Percentiles rank a stretch among this genome's conserved stretches.
phyloP scores from a whole-genome alignment of 371 early-diverging fungal species.

The Mortierella polycephala region DNA sequence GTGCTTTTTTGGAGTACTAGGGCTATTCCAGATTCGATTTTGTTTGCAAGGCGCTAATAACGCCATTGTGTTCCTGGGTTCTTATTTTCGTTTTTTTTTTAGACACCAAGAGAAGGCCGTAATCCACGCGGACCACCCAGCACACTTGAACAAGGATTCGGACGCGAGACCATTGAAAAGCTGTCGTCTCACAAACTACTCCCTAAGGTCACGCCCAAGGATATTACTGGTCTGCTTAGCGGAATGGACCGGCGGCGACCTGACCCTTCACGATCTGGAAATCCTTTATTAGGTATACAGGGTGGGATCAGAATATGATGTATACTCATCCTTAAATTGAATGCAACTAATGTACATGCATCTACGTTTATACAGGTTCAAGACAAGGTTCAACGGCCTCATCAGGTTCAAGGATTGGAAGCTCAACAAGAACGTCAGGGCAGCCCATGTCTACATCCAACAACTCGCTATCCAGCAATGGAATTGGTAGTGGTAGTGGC shows the following conservation, averaged over 20 bases:
- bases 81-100: neutral
- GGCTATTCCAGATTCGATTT: too few species aligned
- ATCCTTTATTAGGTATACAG: slow-evolving; percentile 13
- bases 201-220: slow-evolving; percentile 50
- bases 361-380: slow-evolving; percentile 17
- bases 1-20: too few species aligned
- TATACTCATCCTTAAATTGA: neutral
- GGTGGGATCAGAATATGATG: neutral
- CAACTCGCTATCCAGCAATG: slow-evolving; percentile 8
- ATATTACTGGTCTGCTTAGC: slow-evolving; percentile 46
- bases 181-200: slow-evolving; percentile 42
- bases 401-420: slow-evolving; percentile 18
- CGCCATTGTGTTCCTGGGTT: too few species aligned
- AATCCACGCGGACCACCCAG: slow-evolving; percentile 47
- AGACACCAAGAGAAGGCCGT: slow-evolving; percentile 40
- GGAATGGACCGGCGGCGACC: slow-evolving; percentile 47
- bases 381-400: slow-evolving; percentile 8
- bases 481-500: slow-evolving; percentile 4
- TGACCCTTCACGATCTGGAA: slow-evolving; percentile 19
- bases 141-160: slow-evolving; percentile 50
- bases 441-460: slow-evolving; percentile 12
- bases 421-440: slow-evolving; percentile 13
- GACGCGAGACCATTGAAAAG: slow-evolving; percentile 47
- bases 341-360: neutral
- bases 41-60: too few species aligned